Conservation (phyloP, 768 basidiomycete genomes). For the Pleurotus ostreatus region DNA sequence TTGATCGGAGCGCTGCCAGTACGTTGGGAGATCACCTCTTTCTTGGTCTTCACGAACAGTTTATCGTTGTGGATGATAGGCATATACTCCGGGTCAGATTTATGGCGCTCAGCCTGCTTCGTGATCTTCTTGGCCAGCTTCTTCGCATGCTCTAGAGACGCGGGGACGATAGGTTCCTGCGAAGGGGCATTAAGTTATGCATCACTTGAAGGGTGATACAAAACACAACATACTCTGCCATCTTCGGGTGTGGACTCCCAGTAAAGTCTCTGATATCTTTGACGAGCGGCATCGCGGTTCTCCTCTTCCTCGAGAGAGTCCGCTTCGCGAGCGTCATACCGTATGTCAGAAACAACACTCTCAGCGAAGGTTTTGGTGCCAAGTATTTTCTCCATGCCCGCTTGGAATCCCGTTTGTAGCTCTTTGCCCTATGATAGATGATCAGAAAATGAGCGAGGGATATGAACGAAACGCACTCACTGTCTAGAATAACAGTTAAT, state of each 20-base stretch:
- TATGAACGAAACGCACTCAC: constrained; percentile 23
- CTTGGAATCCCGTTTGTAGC: constrained; percentile 75
- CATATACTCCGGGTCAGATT: constrained; percentile 36
- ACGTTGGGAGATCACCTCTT: constrained; percentile 33
- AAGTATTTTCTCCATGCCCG: constrained; percentile 78
- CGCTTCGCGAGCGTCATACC: constrained; percentile 48
- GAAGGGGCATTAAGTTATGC: constrained; percentile 1
- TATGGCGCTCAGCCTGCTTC: constrained; percentile 28
- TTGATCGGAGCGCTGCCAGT: constrained; percentile 51
- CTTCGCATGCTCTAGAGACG: constrained; percentile 46
- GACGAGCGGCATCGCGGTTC: constrained; percentile 49
- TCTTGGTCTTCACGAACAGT: constrained; percentile 30
- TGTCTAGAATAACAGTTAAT: constrained; percentile 24
- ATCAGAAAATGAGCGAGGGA: too few species aligned
- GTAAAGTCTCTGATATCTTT: constrained; percentile 67
- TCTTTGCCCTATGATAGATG: constrained; percentile 42
- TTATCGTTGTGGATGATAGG: constrained; percentile 31
- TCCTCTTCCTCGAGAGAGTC: constrained; percentile 59
- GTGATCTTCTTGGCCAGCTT: constrained; percentile 31
- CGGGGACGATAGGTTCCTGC: constrained; percentile 63
- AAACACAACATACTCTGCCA: constrained; percentile 43
- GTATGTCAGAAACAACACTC: neutral
- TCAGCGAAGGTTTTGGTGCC: constrained; percentile 37
- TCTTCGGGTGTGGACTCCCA: constrained; percentile 78
- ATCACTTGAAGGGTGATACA: neutral